These are phyloP conservation scores for Fusarium concolor DNA, from an alignment of 2,329 filamentous ascomycete genomes.

Conservation along the genomic window DNA sequence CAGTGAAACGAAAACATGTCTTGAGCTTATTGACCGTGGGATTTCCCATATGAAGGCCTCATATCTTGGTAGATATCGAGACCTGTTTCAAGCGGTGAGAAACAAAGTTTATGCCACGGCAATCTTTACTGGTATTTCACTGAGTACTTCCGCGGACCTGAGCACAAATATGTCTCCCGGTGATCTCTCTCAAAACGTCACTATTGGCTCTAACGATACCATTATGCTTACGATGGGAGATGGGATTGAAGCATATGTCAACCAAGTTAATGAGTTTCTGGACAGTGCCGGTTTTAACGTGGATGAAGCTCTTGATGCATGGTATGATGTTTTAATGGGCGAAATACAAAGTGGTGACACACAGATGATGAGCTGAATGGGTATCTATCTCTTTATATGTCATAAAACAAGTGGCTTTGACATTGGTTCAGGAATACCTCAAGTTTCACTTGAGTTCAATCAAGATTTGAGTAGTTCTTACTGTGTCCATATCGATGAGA, in stretches of 20 bases:
- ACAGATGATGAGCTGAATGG: background rate
- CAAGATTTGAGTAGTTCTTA: no score
- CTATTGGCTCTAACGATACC: background rate
- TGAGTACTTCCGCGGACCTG: background rate
- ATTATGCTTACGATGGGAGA: background rate
- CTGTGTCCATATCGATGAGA: no score
- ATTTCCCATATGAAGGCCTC: background rate
- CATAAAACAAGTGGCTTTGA: no score
- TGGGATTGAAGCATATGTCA: slow-evolving; percentile 1
- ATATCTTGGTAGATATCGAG: background rate
- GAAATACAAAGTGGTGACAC: background rate
- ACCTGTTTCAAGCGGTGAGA: background rate
- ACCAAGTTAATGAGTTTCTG: background rate
- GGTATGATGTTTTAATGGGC: slow-evolving; percentile 11
- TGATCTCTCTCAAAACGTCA: background rate
- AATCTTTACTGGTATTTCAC: background rate
- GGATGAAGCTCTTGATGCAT: slow-evolving; percentile 14
- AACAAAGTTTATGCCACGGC: slow-evolving; percentile 1
- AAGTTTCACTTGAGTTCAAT: no score
- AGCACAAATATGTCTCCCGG: background rate
- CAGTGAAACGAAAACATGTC: background rate
- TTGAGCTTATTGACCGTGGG: background rate
- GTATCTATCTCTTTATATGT: no score
- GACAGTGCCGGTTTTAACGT: slow-evolving; percentile 1
- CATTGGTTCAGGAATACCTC: no score